Conservation (phyloP, 768 basidiomycete genomes). For the Russula lepida region DNA sequence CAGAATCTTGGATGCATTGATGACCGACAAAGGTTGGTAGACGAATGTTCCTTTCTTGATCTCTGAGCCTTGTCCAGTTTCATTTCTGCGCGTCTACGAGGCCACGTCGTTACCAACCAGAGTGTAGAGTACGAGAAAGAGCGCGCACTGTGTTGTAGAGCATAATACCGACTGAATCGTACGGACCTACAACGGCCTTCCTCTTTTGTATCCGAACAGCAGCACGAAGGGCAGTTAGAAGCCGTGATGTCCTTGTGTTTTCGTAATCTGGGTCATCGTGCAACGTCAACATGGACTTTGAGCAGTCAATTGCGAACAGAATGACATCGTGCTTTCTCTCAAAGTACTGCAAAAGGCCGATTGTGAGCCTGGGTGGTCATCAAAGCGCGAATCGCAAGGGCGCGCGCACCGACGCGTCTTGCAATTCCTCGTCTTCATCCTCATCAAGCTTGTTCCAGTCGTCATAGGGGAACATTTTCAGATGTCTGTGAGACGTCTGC, state of each 20-base stretch:
- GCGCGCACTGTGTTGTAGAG: conserved; percentile 86
- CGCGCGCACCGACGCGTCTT: conserved; percentile 50
- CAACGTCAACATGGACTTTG: conserved; percentile 76
- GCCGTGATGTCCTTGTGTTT: conserved; percentile 61
- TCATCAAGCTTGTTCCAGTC: conserved; percentile 77
- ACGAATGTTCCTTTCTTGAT: conserved; percentile 64
- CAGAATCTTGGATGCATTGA: conserved; percentile 77
- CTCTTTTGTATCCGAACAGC: conserved; percentile 83
- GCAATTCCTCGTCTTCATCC: conserved; percentile 76
- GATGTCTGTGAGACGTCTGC: background rate
- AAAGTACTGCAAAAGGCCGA: conserved; percentile 37
- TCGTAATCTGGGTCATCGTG: conserved; percentile 58
- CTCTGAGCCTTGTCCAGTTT: conserved; percentile 38
- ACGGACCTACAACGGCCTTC: conserved; percentile 83
- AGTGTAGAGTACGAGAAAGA: background rate
- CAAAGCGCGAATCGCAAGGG: conserved; percentile 1
- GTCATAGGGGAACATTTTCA: conserved; percentile 57
- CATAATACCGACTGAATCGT: conserved; percentile 83
- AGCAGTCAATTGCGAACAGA: conserved; percentile 94
- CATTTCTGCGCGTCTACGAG: conserved; percentile 30
- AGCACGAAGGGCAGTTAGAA: conserved; percentile 71
- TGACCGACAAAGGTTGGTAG: conserved; percentile 66
- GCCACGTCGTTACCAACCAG: background rate
- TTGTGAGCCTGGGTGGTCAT: background rate
- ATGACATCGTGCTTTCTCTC: conserved; percentile 80